Evolutionary conservation across 2,329 filamentous ascomycete genomes (phyloP).

Genomic region (Ilyonectria robusta): DNA sequence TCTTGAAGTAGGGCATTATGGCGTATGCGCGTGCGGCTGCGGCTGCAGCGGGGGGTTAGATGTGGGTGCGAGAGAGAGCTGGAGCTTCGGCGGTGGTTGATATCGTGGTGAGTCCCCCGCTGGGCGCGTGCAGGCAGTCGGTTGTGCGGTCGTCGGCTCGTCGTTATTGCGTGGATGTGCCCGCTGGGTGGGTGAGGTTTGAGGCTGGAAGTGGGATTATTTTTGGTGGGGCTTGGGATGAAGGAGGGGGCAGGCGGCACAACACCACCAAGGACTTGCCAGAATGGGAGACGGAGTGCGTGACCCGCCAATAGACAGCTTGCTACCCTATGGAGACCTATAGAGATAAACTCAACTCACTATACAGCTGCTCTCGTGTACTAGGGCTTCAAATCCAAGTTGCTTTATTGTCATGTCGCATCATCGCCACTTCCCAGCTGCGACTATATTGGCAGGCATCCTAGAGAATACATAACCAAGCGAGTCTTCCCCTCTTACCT

Average conservation of each 20-base stretch:
- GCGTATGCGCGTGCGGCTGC: neutral
- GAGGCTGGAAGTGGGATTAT: conserved; percentile 25
- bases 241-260: conserved; percentile 8
- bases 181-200: conserved; percentile 14
- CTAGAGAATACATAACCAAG: neutral
- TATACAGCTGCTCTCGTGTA: neutral
- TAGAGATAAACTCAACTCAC: neutral
- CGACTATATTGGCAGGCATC: neutral
- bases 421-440: neutral
- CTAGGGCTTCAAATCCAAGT: too few relatives aligned
- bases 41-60: neutral
- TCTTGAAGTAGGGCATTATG: conserved; percentile 84
- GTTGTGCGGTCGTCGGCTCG: conserved; percentile 6
- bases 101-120: neutral
- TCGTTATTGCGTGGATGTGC: neutral
- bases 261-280: neutral
- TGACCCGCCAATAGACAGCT: too few relatives aligned
- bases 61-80: neutral
- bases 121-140: neutral
- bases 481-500: neutral
- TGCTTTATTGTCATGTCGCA: too few relatives aligned
- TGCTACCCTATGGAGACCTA: neutral
- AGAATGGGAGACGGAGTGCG: too few relatives aligned
- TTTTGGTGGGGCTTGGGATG: conserved; percentile 31
- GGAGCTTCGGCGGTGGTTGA: neutral